Percentiles rank a stretch among this genome's conserved stretches.
Conservation (phyloP, 139 green algal genomes). For the Yamagishiella unicocca region DNA sequence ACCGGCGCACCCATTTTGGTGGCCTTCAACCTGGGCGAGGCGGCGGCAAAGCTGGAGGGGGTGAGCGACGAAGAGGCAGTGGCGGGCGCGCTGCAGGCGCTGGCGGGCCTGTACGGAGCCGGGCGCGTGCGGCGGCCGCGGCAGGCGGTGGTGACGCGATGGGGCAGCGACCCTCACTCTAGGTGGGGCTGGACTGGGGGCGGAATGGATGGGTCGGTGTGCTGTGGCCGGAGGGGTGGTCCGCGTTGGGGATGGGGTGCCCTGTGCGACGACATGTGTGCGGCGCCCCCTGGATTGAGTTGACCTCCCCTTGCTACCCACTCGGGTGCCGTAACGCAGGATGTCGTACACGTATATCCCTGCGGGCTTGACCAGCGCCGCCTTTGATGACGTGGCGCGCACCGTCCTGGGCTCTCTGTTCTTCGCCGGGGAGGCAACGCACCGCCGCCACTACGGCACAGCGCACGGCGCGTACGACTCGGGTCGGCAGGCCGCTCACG, state of each 20-base stretch:
- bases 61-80: constrained; percentile 52
- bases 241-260: no score
- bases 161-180: constrained; percentile 44
- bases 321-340: neutral
- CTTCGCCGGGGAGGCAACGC: constrained; percentile 84
- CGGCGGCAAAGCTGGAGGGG: constrained; percentile 55
- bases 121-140: constrained; percentile 23
- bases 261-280: no score
- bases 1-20: constrained; percentile 58
- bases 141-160: constrained; percentile 34
- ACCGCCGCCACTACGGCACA: constrained; percentile 55
- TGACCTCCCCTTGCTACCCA: neutral
- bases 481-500: constrained; percentile 17
- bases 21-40: constrained; percentile 63
- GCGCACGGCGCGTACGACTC: constrained; percentile 50
- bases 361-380: constrained; percentile 25
- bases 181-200: neutral
- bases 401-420: constrained; percentile 68
- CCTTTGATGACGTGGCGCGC: constrained; percentile 56
- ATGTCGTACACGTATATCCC: constrained; percentile 57
- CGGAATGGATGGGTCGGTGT: no score
- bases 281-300: no score
- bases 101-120: constrained; percentile 49
- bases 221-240: no score
- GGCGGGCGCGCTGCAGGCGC: constrained; percentile 30